Base-by-base conservation (phyloP, 2,329 filamentous ascomycete genomes). In the Drechslerella coelobrocha region DNA sequence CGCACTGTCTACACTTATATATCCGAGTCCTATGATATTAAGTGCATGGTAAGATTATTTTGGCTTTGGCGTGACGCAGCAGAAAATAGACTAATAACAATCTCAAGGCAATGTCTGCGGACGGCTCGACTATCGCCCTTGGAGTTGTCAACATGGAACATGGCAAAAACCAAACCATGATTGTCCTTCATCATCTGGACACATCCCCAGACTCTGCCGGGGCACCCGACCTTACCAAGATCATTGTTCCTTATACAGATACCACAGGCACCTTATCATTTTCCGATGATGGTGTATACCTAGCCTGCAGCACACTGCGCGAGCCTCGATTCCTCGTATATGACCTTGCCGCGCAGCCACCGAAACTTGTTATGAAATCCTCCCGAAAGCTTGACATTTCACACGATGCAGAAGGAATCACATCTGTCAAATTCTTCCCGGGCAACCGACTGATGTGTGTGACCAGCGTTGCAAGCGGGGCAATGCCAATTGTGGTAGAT, bases 351-450 rank as follows among this genome's bases (percentile, higher is more conserved):
- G 61, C 60, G 1, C 68, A 72, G 39, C 68, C 68, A 23, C 68
- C 68, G 23, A 72, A 62, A 47, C 55, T 72, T 19, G 61, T 72
- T 14, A 72, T 72, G 68, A 72, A 72, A 10, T 72, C 68, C 7
- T 72, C 68, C n/a, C 68, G 68, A 61, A 72, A 72, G 17, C 68
- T 72, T n/a, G 68, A 72, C 31, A 72, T 72, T 29, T 61, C 68
- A 4, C 68, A 72, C 47, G 68, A 72, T 14, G 68, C 68, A 7
- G 68, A 72, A 23, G 68, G 68, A 4, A 72, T 72, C 27, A 72
- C 68, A 5, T 72, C 61, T 9, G 68, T 72, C 26, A 65, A 72
- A 61, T 72, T 72, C 61, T 72, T 72, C 48, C 68, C 68, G 2
- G 68, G 68, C 9, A 72, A 72, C 21, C 47, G 68, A 9, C 53